Conservation (phyloP, 139 green algal species). For the Edaphochlamys debaryana region DNA sequence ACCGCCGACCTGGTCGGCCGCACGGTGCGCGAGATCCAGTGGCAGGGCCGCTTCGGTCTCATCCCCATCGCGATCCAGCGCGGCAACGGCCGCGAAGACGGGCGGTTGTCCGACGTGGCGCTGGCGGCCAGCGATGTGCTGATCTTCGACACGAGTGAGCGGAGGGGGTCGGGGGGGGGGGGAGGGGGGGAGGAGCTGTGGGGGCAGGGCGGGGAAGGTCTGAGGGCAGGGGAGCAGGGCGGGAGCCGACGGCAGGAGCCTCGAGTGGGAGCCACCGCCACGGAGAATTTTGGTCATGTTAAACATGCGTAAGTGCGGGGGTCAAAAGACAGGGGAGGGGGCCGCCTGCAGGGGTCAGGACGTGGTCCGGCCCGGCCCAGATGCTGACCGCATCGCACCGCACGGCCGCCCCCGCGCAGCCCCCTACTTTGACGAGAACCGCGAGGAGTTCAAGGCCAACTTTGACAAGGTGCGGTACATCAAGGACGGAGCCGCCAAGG, state of each 20-base stretch:
- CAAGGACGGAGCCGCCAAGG: conserved; percentile 23
- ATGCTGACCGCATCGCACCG: no score
- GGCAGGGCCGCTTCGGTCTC: conserved; percentile 8
- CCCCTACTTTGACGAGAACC: neutral
- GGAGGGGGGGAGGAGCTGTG: no score
- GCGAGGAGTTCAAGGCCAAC: neutral
- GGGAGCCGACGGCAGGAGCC: no score
- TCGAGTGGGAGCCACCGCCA: no score
- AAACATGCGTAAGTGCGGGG: no score
- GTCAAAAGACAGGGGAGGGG: no score
- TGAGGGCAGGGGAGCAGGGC: no score
- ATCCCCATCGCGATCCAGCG: conserved; percentile 11
- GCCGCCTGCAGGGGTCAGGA: no score
- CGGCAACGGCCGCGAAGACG: conserved; percentile 7
- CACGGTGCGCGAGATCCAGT: neutral
- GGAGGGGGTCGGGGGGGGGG: neutral
- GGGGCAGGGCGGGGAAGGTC: neutral
- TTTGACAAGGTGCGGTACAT: neutral
- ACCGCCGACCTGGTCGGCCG: neutral
- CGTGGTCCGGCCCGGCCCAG: no score
- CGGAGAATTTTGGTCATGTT: no score
- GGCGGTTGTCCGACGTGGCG: neutral
- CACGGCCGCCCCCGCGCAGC: neutral
- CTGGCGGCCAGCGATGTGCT: neutral
- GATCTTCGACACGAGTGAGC: conserved; percentile 10